phyloP scores from a whole-genome alignment of 2,329 filamentous ascomycete species.

The Colletotrichum sp. region DNA sequence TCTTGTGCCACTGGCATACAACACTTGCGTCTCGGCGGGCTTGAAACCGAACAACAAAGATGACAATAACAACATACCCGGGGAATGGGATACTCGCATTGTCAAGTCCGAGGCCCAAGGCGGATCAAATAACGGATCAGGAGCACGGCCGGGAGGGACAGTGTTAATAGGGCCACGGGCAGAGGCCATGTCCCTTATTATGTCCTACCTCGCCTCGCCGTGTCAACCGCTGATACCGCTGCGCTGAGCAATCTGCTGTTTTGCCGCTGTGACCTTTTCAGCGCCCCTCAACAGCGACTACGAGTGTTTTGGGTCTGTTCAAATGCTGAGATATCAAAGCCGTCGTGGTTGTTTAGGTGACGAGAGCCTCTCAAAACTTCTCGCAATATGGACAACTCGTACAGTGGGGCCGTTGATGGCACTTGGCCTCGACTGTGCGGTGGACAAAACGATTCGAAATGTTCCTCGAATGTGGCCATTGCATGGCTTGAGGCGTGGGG shows the following conservation, averaged over 20 bases:
- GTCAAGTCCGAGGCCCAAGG: slow-evolving; percentile 16
- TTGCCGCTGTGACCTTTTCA: neutral
- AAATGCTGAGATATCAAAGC: neutral
- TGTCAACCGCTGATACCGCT: slow-evolving; percentile 11
- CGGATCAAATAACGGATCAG: slow-evolving; percentile 2
- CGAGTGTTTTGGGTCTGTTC: neutral
- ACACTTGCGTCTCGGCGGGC: neutral
- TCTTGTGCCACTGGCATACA: neutral
- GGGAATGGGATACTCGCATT: neutral
- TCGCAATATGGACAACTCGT: neutral
- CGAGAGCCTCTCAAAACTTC: neutral
- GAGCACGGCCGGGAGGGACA: slow-evolving; percentile 13
- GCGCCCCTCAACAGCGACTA: neutral
- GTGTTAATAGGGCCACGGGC: neutral
- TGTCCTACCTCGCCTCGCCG: neutral
- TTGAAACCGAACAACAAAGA: slow-evolving; percentile 6
- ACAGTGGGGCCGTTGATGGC: neutral
- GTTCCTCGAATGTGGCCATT: neutral
- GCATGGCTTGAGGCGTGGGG: neutral
- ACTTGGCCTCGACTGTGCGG: neutral
- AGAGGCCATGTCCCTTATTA: neutral
- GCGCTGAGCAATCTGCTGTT: neutral
- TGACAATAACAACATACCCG: slow-evolving; percentile 9
- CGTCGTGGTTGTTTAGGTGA: neutral
- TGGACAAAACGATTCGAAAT: neutral